Percentiles rank a stretch among this genome's conserved stretches.
Conservation (phyloP, 1,139 yeast genomes). For the Geotrichum carabidarum region DNA sequence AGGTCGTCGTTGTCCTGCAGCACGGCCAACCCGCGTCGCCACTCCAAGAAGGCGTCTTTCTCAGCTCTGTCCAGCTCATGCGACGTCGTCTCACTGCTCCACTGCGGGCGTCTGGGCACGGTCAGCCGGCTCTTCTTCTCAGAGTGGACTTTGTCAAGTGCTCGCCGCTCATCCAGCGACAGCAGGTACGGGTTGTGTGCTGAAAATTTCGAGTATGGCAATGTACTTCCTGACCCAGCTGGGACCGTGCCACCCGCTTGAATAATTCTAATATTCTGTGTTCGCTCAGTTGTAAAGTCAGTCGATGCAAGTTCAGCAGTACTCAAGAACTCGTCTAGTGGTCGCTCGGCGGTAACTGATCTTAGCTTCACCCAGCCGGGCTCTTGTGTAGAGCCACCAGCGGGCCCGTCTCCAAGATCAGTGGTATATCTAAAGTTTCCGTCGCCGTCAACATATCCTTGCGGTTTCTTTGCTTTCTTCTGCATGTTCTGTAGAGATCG, state of each 20-base stretch:
- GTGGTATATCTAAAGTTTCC: constrained; percentile 35
- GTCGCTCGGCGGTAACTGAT: constrained; percentile 91
- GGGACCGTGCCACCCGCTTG: constrained; percentile 34
- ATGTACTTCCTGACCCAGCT: constrained; percentile 17
- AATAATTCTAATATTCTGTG: constrained; percentile 79
- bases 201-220: constrained; percentile 27
- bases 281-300: constrained; percentile 89
- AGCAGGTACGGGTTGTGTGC: constrained; percentile 54
- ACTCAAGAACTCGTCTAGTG: constrained; percentile 87
- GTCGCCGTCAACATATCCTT: constrained; percentile 77
- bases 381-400: constrained; percentile 50
- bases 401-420: constrained; percentile 27
- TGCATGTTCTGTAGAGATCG: constrained; percentile 75
- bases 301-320: constrained; percentile 96
- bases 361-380: constrained; percentile 85
- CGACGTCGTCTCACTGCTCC: constrained; percentile 68
- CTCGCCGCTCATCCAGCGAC: constrained; percentile 61
- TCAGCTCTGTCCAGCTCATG: constrained; percentile 81
- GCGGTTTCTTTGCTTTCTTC: constrained; percentile 61
- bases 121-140: constrained; percentile 73
- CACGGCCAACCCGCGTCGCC: constrained; percentile 87
- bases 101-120: constrained; percentile 90
- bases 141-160: constrained; percentile 41
- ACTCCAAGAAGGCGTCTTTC: constrained; percentile 81
- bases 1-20: constrained; percentile 79